Evolutionary conservation across 2,329 filamentous ascomycete species (phyloP).

Genomic region (Scytalidium sp.): DNA sequence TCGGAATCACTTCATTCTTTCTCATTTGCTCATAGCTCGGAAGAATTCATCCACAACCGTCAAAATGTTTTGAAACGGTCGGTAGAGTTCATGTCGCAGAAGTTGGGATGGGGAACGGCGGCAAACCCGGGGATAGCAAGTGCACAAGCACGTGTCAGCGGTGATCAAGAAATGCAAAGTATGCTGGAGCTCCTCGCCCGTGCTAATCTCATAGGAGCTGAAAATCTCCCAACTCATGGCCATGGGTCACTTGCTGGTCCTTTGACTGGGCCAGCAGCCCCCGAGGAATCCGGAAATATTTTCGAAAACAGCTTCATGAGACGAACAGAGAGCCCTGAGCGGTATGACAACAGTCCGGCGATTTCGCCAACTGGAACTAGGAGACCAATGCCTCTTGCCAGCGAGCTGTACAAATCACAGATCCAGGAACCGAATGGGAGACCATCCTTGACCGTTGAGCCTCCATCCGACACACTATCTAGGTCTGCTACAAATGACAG

Average conservation of each 20-base stretch:
- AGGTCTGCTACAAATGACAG: slow-evolving; percentile 56
- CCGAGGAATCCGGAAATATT: slow-evolving; percentile 67
- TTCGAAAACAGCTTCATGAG: slow-evolving; percentile 80
- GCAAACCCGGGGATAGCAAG: slow-evolving; percentile 74
- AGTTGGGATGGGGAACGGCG: slow-evolving; percentile 67
- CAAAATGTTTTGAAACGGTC: slow-evolving; percentile 92
- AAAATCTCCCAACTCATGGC: slow-evolving; percentile 52
- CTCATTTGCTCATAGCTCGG: slow-evolving; percentile 93
- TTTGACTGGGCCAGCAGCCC: slow-evolving; percentile 74
- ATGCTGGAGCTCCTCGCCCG: slow-evolving; percentile 86
- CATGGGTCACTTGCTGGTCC: slow-evolving; percentile 54
- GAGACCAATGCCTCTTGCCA: slow-evolving; percentile 8
- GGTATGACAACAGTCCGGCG: slow-evolving; percentile 24
- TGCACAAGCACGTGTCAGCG: slow-evolving; percentile 77
- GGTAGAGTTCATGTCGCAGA: slow-evolving; percentile 89
- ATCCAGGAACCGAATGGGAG: slow-evolving; percentile 16
- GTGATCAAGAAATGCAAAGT: slow-evolving; percentile 82
- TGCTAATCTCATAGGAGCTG: slow-evolving; percentile 73
- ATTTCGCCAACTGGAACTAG: slow-evolving; percentile 19
- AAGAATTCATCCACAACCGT: slow-evolving; percentile 85
- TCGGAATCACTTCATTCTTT: slow-evolving; percentile 97
- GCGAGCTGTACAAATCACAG: slow-evolving; percentile 10
- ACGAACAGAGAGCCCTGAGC: slow-evolving; percentile 48
- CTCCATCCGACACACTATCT: slow-evolving; percentile 46
- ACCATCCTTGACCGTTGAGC: slow-evolving; percentile 15